phyloP scores from a whole-genome alignment of 306 rosid genomes.

The Fagus crenata region DNA sequence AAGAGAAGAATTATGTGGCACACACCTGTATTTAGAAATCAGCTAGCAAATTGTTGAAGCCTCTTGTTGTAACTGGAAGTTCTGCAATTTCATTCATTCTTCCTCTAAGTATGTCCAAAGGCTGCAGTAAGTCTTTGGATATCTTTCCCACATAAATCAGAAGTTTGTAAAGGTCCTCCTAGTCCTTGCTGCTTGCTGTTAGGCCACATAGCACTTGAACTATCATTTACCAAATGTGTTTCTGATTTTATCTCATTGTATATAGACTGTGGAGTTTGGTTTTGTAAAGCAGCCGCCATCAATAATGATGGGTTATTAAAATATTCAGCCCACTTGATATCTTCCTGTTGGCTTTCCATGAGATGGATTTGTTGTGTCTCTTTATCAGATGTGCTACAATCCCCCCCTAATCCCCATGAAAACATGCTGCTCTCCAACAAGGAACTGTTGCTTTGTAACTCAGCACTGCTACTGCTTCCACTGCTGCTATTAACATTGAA shows the following conservation, averaged over 20 bases:
- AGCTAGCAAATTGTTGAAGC: constrained; percentile 12
- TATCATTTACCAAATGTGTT: constrained; percentile 37
- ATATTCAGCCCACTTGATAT: constrained; percentile 54
- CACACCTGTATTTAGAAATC: constrained; percentile 37
- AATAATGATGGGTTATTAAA: constrained; percentile 46
- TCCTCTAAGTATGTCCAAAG: constrained; percentile 45
- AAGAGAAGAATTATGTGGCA: constrained; percentile 37
- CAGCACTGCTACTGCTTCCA: constrained; percentile 33
- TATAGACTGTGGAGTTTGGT: constrained; percentile 30
- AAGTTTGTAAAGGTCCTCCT: constrained; percentile 23
- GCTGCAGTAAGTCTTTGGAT: constrained; percentile 46
- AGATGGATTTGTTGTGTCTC: constrained; percentile 35
- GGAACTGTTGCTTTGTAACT: constrained; percentile 31
- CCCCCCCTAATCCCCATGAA: constrained; percentile 42
- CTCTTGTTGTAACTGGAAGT: constrained; percentile 1
- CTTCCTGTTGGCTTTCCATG: constrained; percentile 43
- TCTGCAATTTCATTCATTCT: constrained; percentile 16
- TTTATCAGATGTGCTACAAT: constrained; percentile 27
- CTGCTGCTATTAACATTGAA: constrained; percentile 36
- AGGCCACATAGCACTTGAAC: constrained; percentile 37
- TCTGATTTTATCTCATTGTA: constrained; percentile 43
- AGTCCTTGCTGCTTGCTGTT: constrained; percentile 36
- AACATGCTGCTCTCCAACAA: constrained; percentile 28
- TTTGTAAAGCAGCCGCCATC: constrained; percentile 42
- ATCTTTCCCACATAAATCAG: constrained; percentile 38